Evolutionary conservation across 345 rosid species (phyloP), one percentile per base, ranked within the genome.

Genomic region (Acer saccharum): DNA sequence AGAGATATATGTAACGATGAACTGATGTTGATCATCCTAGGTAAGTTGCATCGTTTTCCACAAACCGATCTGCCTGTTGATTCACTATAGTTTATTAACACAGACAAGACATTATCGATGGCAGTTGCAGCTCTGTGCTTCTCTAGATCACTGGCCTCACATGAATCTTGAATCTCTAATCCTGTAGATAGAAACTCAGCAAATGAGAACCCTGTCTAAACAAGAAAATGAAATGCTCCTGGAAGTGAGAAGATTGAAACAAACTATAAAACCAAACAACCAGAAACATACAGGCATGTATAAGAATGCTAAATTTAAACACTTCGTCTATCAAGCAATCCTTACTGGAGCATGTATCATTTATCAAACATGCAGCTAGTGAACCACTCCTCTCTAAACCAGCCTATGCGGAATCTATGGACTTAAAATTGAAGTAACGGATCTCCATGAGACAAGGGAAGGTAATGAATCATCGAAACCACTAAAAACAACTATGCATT

Each of bases 1-100:
- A 96, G 99, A 87, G 98, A 91, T 79, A 94, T 87, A 88, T 83
- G 85, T 84, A 92, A 73, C 14, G 95, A 89, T 29, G 98, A 91
- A 77, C 83, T 90, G 77, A 91, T 78, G 73, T 80, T 87, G 63
- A 85, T 87, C 5, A 82, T 32, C 8, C 82, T 89, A 17, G 86
- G 85, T 55, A 79, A 80, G 79, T 81, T 64, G 83, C 84, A 77
- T 73, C 96, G 80, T 84, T 87, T 87, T 67, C 85, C 92, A 64
- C 91, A 86, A 6, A 93, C 95, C 84, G 85, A 72, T 88, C 88
- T 87, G 41, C 94, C 97, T 3, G 86, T 84, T 10, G 76, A 82
- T 83, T 88, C 84, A 43, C 97, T 96, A 72, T 88, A 88, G 78
- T 82, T 85, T 46, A 83, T 84, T 21, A 96, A 87, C 83, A 88